These are phyloP conservation scores for Orobanche coerulescens DNA, from an alignment of 257 asterid species.

Conservation along the genomic window DNA sequence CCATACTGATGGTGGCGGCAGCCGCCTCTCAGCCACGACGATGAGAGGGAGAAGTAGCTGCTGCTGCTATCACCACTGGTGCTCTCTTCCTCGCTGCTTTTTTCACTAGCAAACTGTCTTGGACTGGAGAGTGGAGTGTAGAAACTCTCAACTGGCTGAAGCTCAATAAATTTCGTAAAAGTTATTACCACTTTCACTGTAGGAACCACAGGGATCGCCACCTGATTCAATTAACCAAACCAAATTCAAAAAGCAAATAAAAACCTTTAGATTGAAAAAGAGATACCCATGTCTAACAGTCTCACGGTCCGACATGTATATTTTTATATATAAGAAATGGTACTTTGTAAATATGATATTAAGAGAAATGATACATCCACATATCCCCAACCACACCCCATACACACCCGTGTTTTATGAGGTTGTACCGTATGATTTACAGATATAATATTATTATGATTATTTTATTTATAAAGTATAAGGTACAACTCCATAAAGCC, in stretches of 20 bases:
- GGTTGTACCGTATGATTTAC: too few species aligned
- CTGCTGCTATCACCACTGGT: conserved; percentile 15
- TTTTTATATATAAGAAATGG: too few species aligned
- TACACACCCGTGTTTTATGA: too few species aligned
- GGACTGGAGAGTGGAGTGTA: conserved; percentile 90
- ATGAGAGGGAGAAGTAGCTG: conserved; percentile 33
- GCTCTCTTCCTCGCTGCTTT: conserved; percentile 23
- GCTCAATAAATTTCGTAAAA: conserved; percentile 76
- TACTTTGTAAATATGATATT: too few species aligned
- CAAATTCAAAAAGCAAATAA: background rate
- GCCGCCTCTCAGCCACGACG: conserved; percentile 39
- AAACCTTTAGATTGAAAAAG: too few species aligned
- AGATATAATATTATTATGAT: too few species aligned
- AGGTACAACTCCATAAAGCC: too few species aligned
- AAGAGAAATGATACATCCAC: too few species aligned
- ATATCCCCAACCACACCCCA: too few species aligned
- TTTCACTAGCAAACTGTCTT: conserved; percentile 28
- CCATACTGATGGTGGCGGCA: conserved; percentile 26
- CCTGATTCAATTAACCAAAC: conserved; percentile 36
- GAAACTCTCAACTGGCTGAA: conserved; percentile 61
- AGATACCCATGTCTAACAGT: too few species aligned
- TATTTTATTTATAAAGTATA: too few species aligned
- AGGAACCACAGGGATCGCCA: conserved; percentile 94
- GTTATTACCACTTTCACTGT: conserved; percentile 90
- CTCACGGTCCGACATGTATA: too few species aligned